Evolutionary conservation across 2,329 filamentous ascomycete species (phyloP).

Genomic region (Lasiodiplodia citricola): DNA sequence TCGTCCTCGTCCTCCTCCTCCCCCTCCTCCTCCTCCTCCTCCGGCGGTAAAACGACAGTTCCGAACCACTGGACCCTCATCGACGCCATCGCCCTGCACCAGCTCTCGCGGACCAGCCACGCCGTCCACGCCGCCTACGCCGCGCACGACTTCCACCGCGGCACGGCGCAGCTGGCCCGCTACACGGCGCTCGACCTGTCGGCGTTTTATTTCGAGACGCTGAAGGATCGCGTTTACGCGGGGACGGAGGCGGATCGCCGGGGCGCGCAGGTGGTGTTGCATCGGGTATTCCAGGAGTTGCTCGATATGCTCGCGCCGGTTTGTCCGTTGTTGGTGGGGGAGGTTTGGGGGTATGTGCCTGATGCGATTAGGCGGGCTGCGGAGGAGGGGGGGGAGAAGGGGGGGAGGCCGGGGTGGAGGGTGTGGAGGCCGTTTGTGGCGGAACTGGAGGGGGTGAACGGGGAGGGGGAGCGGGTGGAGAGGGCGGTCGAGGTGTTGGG

Average conservation of each 20-base stretch:
- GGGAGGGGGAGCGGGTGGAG: conserved; percentile 36
- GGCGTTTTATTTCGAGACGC: conserved; percentile 89
- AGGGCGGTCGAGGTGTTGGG: conserved; percentile 45
- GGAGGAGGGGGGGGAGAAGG: conserved; percentile 43
- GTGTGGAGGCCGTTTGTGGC: conserved; percentile 35
- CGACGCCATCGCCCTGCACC: conserved; percentile 73
- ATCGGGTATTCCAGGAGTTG: conserved; percentile 71
- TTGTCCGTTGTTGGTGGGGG: conserved; percentile 82
- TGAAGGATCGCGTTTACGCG: conserved; percentile 92
- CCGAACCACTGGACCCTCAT: conserved; percentile 28
- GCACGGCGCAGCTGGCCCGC: conserved; percentile 72
- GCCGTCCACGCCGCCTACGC: conserved; percentile 70
- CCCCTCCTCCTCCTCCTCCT: too few relatives aligned
- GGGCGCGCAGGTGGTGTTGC: conserved; percentile 62
- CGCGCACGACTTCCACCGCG: conserved; percentile 83
- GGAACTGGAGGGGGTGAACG: not conserved
- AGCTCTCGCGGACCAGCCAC: conserved; percentile 69
- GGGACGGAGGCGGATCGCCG: conserved; percentile 69
- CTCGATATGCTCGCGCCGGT: conserved; percentile 81
- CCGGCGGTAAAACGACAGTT: conserved; percentile 15
- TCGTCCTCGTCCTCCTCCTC: not conserved
- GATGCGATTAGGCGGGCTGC: conserved; percentile 58
- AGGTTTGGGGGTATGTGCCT: conserved; percentile 82
- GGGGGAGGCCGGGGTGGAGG: conserved; percentile 33
- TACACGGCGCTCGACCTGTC: conserved; percentile 86